Percentiles rank a stretch among this genome's conserved stretches.
Evolutionary conservation across 176 grass and related monocot genomes (phyloP).

Genomic region (Raddia guianensis): DNA sequence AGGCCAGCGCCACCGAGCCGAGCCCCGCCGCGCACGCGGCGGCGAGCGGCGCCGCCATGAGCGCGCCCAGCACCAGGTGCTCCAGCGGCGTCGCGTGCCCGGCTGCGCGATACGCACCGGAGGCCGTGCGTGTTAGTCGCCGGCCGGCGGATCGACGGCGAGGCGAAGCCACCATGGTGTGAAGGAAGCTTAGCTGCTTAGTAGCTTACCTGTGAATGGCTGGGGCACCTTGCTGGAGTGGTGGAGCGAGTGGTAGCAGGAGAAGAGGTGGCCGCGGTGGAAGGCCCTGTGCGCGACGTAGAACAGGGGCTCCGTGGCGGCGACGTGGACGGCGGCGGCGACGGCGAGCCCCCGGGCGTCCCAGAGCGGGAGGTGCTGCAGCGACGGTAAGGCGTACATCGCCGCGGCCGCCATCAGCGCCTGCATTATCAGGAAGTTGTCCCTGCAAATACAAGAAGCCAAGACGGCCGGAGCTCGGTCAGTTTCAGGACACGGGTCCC

Average conservation of each 20-base stretch:
- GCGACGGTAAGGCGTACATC: conserved; percentile 51
- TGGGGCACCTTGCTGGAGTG: conserved; percentile 72
- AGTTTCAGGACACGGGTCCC: too few species aligned
- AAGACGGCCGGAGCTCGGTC: neutral
- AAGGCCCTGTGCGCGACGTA: conserved; percentile 63
- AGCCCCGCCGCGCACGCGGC: conserved; percentile 45
- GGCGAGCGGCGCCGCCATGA: conserved; percentile 60
- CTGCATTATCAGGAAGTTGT: conserved; percentile 90
- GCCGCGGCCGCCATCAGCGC: conserved; percentile 54
- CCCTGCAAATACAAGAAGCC: conserved; percentile 46
- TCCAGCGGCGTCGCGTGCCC: conserved; percentile 79
- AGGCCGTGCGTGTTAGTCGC: neutral
- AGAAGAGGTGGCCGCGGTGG: conserved; percentile 60
- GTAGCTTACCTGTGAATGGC: conserved; percentile 58
- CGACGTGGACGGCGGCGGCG: conserved; percentile 51
- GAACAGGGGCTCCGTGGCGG: conserved; percentile 64
- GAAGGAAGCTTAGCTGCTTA: neutral
- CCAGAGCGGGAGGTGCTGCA: conserved; percentile 64
- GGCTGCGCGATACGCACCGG: conserved; percentile 33
- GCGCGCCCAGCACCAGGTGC: conserved; percentile 39
- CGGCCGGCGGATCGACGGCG: neutral
- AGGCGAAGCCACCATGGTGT: neutral
- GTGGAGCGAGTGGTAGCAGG: conserved; percentile 69
- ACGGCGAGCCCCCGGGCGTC: conserved; percentile 49
- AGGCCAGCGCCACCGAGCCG: conserved; percentile 58